Evolutionary conservation across 441 rosid species (phyloP), one percentile per base, ranked within the genome.

Genomic region (Eutrema salsugineum): DNA sequence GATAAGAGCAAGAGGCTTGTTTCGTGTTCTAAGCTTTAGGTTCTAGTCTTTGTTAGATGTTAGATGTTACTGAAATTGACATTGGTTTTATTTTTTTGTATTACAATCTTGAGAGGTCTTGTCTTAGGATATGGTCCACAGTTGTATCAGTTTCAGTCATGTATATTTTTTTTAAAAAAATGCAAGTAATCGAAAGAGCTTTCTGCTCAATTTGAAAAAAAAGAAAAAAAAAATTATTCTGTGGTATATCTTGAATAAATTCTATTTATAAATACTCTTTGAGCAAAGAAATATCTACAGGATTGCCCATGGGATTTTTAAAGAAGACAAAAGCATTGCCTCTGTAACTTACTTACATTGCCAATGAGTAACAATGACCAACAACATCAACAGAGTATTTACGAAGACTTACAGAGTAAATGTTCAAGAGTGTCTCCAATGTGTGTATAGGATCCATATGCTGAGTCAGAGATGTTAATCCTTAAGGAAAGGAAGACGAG

Each of bases 401-500:
- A 73, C 77, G 2, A 57, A 65, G 66, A 27, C 49, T 55, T 72
- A 30, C 62, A 49, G 40, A 67, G 56, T 74, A 67, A 67, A 56
- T 56, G 71, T 72, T 48, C 33, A 56, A 56, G 71, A 20, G 35
- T 55, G 35, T 57, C 77, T 63, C 43, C 70, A 63, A 12, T 43
- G 27, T 33, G 27, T 33, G 43, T 67, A 17, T 24, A 32, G 6
- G 49, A 59, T 55, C 35, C 53, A 67, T 22, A 40, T 42, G 57
- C 43, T 43, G 24, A 50, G 70, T 61, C 68, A 74, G 77, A 75
- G 40, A 22, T 75, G 72, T 86, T 82, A 90, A 70, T 91, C 86
- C 9, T 93, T 87, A 11, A 91, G 81, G 54, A 91, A 71, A 46
- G 97, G 99, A 75, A 86, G 86, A 76, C 91, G 83, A 47, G 79